Percentiles rank a stretch among this genome's conserved stretches.
Conservation (phyloP, 2,329 filamentous ascomycete species). For the Scytalidium sp. region DNA sequence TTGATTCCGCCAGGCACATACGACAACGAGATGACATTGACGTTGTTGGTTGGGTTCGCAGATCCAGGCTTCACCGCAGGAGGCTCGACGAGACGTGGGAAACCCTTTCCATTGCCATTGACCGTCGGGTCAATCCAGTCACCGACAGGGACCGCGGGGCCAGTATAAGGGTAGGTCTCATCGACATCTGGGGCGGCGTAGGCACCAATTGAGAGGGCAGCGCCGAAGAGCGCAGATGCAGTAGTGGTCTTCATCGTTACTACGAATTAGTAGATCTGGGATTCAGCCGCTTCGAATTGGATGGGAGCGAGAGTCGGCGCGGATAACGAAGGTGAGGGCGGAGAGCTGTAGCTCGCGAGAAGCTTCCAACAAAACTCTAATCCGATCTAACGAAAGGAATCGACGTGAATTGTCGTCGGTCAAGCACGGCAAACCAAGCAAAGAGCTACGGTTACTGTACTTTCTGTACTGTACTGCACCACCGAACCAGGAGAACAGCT, state of each 20-base stretch:
- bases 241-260: slow-evolving; percentile 9
- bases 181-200: slow-evolving; percentile 33
- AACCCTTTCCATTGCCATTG: slow-evolving; percentile 50
- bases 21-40: slow-evolving; percentile 47
- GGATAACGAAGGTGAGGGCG: too few relatives aligned
- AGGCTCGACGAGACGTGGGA: slow-evolving; percentile 42
- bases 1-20: slow-evolving; percentile 46
- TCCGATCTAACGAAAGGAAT: too few relatives aligned
- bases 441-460: too few relatives aligned
- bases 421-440: too few relatives aligned
- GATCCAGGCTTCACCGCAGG: slow-evolving; percentile 43
- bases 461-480: too few relatives aligned
- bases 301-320: too few relatives aligned
- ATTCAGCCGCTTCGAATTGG: too few relatives aligned
- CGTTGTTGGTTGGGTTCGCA: slow-evolving; percentile 43
- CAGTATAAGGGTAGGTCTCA: slow-evolving; percentile 41
- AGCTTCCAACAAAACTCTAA: too few relatives aligned
- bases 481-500: too few relatives aligned
- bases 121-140: slow-evolving; percentile 47
- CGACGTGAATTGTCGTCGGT: too few relatives aligned
- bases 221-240: slow-evolving; percentile 8
- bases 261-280: too few relatives aligned
- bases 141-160: slow-evolving; percentile 42
- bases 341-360: too few relatives aligned
- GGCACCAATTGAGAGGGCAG: neutral